Base-by-base conservation (phyloP, 2,329 filamentous ascomycete species). In the Colletotrichum gloeosporioides region DNA sequence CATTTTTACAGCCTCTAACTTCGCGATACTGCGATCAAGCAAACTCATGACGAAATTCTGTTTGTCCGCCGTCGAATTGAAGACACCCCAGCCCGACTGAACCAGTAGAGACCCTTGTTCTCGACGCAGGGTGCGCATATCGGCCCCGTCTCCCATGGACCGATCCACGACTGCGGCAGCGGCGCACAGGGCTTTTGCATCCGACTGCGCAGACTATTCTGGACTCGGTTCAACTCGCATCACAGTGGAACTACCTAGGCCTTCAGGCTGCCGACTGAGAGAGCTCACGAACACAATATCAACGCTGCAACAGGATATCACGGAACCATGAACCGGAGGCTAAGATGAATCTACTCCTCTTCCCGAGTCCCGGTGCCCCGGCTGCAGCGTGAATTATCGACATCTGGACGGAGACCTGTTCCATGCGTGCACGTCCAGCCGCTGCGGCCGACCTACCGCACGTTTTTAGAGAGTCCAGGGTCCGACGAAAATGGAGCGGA, bases 401-500 rank as follows among this genome's bases (percentile, higher is more conserved):
- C 29, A 65, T 32, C 49, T n/a, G 44, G 44, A 49, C n/a, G 39
- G 39, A n/a, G 65, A 71, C 34, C 68, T 53, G 53, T 25, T 65
- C 31, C 15, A 8, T 34, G 39, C n/a, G 59, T 16, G 15, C 25
- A 65, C 49, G 39, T 63, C 31, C 34, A 75, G 75, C 75, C 61
- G 71, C 75, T 53, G 15, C 27, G 34, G 49, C 66, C 53, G 66
- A 67, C 32, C 36, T 18, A 53, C 49, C 59, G 68, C 62, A n/a
- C 55, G 18, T 49, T 34, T 25, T 36, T 71, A 16, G 13, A 66
- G 27, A 57, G 66, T 32, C 64, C 53, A 74, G 71, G 74, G 67
- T 70, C 49, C 16, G 66, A 75, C 72, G 71, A 74, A 77, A 76
- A 76, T 73, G 31, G 72, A 71, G 75, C 71, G 71, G 75, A 75